Percentiles rank a stretch among this genome's conserved stretches.
phyloP scores from a whole-genome alignment of 202 grass and related monocot species.

The Setaria italica region DNA sequence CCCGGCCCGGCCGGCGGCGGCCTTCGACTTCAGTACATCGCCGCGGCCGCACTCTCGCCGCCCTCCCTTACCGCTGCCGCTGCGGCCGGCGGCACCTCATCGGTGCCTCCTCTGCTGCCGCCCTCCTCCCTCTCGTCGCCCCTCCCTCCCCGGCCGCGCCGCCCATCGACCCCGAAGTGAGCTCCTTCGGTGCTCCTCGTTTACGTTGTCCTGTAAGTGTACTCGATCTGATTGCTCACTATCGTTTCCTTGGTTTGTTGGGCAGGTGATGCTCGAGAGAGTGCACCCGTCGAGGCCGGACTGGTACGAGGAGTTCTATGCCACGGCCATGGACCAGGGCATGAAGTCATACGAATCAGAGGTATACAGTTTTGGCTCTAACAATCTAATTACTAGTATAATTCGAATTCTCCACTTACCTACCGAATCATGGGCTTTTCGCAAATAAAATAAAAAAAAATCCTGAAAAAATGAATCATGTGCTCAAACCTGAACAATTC shows the following conservation, averaged over 20 bases:
- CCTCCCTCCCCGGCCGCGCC: conserved; percentile 44
- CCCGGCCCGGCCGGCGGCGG: background rate
- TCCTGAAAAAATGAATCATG: background rate
- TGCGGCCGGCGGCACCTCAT: conserved; percentile 57
- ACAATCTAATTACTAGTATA: background rate
- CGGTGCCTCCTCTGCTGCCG: conserved; percentile 43
- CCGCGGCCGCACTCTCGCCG: background rate
- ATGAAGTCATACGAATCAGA: conserved; percentile 76
- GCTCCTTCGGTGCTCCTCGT: background rate
- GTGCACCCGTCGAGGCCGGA: conserved; percentile 73
- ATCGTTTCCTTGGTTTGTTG: background rate
- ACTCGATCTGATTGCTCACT: background rate
- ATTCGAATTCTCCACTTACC: background rate
- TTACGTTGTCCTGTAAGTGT: background rate
- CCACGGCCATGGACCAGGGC: conserved; percentile 57
- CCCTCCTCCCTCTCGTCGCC: conserved; percentile 49
- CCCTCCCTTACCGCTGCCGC: conserved; percentile 35
- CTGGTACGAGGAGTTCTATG: conserved; percentile 79
- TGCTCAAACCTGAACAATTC: background rate
- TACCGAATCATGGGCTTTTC: background rate
- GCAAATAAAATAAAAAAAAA: background rate
- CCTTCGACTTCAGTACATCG: background rate
- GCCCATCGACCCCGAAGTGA: conserved; percentile 58
- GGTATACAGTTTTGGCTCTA: conserved; percentile 45
- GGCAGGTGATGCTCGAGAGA: conserved; percentile 64